These are phyloP conservation scores for Cordyceps tenuipes DNA, from an alignment of 2,329 filamentous ascomycete species.

Conservation along the genomic window DNA sequence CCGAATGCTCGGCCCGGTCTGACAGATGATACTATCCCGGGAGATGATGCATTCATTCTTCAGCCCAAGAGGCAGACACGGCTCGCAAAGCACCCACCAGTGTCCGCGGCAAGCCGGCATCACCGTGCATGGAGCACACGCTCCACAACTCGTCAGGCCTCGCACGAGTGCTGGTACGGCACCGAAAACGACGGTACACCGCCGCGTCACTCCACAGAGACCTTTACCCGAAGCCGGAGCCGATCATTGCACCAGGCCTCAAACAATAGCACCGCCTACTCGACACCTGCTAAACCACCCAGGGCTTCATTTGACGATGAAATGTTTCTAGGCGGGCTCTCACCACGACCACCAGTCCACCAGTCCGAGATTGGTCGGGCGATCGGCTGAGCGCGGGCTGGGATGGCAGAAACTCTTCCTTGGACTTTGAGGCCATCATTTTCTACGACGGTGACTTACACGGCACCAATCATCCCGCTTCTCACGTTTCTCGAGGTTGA, in stretches of 20 bases:
- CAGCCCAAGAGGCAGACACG: constrained; percentile 44
- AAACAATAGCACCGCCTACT: constrained; percentile 24
- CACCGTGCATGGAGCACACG: constrained; percentile 36
- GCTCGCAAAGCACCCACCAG: constrained; percentile 40
- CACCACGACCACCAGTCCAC: constrained; percentile 39
- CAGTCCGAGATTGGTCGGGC: constrained; percentile 44
- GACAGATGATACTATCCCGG: constrained; percentile 53
- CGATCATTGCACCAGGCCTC: constrained; percentile 12
- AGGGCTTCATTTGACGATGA: constrained; percentile 40
- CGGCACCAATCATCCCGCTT: background rate
- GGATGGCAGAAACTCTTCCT: background rate
- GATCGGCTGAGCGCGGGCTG: constrained; percentile 36
- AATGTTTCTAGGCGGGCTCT: constrained; percentile 34
- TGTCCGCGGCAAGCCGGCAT: constrained; percentile 22
- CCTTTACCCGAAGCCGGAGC: constrained; percentile 15
- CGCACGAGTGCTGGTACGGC: constrained; percentile 30
- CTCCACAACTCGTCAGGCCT: constrained; percentile 33
- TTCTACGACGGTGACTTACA: background rate
- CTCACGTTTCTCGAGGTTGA: background rate
- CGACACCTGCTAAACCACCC: constrained; percentile 35
- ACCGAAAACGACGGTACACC: constrained; percentile 24
- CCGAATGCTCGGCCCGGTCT: constrained; percentile 55
- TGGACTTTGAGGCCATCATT: constrained; percentile 2
- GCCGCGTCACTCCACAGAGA: constrained; percentile 27
- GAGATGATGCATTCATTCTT: constrained; percentile 50